These are phyloP conservation scores for Sphenostylis stenocarpa DNA, from an alignment of 306 rosid species.

Conservation along the genomic window DNA sequence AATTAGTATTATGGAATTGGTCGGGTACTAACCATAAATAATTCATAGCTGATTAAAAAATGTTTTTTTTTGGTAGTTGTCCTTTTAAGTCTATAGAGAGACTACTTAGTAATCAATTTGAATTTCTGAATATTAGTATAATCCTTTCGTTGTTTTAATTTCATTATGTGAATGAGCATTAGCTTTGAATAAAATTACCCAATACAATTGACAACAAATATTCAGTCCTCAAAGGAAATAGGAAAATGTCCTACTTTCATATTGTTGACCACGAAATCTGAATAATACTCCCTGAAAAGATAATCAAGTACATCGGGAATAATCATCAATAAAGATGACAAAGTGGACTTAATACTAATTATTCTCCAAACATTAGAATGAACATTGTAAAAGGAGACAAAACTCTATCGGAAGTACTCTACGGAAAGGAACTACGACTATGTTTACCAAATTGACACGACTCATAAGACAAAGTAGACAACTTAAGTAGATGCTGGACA, in stretches of 20 bases:
- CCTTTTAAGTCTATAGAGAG: background rate
- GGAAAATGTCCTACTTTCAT: background rate
- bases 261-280: background rate
- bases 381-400: too few species aligned
- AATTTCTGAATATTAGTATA: background rate
- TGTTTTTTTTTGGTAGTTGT: background rate
- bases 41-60: background rate
- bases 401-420: too few species aligned
- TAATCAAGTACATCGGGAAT: too few species aligned
- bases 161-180: background rate
- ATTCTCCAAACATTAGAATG: too few species aligned
- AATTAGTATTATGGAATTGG: background rate
- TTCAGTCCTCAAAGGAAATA: background rate
- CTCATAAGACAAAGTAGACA: too few species aligned
- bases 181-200: background rate
- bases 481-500: too few species aligned
- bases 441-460: too few species aligned
- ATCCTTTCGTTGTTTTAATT: background rate
- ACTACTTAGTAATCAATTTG: background rate
- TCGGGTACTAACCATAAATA: background rate
- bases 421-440: too few species aligned
- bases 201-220: background rate
- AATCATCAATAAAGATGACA: too few species aligned
- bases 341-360: too few species aligned
- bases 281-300: background rate